phyloP scores from a whole-genome alignment of 2,329 filamentous ascomycete species.

The Botrytis elliptica region DNA sequence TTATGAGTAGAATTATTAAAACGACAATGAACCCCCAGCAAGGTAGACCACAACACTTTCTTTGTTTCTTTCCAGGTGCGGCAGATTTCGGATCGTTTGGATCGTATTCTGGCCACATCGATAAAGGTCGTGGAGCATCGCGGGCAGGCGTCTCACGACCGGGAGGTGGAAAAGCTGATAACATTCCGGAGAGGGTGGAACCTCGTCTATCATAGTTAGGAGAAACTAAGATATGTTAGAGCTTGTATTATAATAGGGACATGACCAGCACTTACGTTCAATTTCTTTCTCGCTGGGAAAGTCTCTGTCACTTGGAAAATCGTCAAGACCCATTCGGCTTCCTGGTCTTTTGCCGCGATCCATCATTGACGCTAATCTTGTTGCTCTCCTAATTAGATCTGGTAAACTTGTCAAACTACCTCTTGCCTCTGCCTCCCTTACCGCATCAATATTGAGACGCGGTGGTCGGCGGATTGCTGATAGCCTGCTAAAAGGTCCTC shows the following conservation, averaged over 20 bases:
- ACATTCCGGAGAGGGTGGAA: slow-evolving; percentile 56
- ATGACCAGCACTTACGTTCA: slow-evolving; percentile 26
- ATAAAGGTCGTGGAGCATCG: slow-evolving; percentile 41
- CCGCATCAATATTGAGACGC: slow-evolving; percentile 76
- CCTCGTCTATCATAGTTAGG: slow-evolving; percentile 27
- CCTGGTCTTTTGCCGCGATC: slow-evolving; percentile 72
- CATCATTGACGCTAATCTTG: slow-evolving; percentile 80
- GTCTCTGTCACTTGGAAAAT: slow-evolving; percentile 46
- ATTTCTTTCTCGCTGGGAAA: slow-evolving; percentile 32
- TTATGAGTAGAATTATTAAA: slow-evolving; percentile 62
- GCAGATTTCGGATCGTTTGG: slow-evolving; percentile 26
- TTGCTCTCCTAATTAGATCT: slow-evolving; percentile 86
- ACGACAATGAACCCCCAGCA: slow-evolving; percentile 72
- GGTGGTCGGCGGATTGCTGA: slow-evolving; percentile 66
- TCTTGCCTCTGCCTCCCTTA: slow-evolving; percentile 76
- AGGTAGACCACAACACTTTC: slow-evolving; percentile 80
- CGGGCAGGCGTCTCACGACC: slow-evolving; percentile 47
- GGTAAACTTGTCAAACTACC: slow-evolving; percentile 90
- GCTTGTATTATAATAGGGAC: not conserved
- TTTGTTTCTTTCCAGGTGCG: slow-evolving; percentile 39
- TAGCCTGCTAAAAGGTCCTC: slow-evolving; percentile 43
- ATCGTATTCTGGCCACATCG: slow-evolving; percentile 39
- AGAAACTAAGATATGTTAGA: slow-evolving; percentile 9
- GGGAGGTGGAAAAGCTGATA: slow-evolving; percentile 63
- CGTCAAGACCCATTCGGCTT: slow-evolving; percentile 55